Conservation (phyloP, 139 green algal species). For the Nannochloris sp. region DNA sequence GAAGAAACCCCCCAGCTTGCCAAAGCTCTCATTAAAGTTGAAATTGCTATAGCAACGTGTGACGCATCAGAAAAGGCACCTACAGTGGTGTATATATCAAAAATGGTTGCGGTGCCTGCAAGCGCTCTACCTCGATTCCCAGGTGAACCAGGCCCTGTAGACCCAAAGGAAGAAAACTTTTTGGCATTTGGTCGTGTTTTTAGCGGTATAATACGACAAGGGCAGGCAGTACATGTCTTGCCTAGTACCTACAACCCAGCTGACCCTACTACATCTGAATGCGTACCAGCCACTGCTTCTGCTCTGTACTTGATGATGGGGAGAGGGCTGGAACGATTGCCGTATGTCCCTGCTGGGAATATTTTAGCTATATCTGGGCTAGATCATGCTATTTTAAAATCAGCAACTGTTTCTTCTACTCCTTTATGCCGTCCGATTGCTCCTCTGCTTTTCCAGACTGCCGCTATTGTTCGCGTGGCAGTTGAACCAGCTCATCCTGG, state of each 20-base stretch:
- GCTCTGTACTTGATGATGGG: slow-evolving; percentile 98
- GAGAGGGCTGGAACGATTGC: slow-evolving; percentile 50
- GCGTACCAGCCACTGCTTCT: background rate
- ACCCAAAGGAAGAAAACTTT: slow-evolving; percentile 56
- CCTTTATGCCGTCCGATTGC: slow-evolving; percentile 66
- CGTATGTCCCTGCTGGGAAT: slow-evolving; percentile 80
- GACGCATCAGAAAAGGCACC: slow-evolving; percentile 40
- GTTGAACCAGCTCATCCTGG: slow-evolving; percentile 73
- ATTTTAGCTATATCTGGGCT: slow-evolving; percentile 82
- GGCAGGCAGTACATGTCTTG: slow-evolving; percentile 65
- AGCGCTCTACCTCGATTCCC: slow-evolving; percentile 42
- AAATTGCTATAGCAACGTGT: slow-evolving; percentile 29
- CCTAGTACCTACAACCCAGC: slow-evolving; percentile 63
- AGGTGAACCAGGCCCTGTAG: slow-evolving; percentile 20
- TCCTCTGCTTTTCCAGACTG: slow-evolving; percentile 86
- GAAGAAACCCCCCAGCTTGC: background rate
- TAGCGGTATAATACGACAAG: slow-evolving; percentile 53
- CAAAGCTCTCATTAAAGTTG: slow-evolving; percentile 13
- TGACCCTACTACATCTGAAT: slow-evolving; percentile 12
- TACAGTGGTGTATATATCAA: slow-evolving; percentile 83
- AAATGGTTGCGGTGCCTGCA: slow-evolving; percentile 83
- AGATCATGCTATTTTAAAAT: slow-evolving; percentile 80
- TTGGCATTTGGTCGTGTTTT: slow-evolving; percentile 90
- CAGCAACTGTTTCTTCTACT: slow-evolving; percentile 75
- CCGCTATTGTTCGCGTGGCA: slow-evolving; percentile 88